phyloP scores from a whole-genome alignment of 164 flowering plant species.

The Stephania cephalantha region DNA sequence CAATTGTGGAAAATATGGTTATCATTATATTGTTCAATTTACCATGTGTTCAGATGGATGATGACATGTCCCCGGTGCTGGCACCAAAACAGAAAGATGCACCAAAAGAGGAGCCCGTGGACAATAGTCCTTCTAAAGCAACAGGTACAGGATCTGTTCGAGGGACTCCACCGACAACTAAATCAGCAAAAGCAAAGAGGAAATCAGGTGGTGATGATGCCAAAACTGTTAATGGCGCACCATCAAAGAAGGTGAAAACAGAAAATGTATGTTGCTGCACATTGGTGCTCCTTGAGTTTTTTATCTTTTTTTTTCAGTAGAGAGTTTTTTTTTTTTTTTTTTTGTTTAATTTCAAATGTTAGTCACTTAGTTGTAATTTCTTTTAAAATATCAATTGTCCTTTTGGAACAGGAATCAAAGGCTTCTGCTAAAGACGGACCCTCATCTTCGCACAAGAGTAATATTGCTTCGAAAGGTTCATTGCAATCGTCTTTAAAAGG shows the following conservation, averaged over 20 bases:
- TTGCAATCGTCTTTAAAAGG: constrained; percentile 31
- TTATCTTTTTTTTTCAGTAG: neutral
- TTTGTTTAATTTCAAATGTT: too few species aligned
- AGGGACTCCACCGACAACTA: constrained; percentile 61
- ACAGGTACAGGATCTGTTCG: constrained; percentile 45
- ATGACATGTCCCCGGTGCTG: constrained; percentile 58
- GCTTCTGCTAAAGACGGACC: constrained; percentile 51
- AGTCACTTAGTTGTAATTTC: too few species aligned
- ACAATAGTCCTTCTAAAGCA: constrained; percentile 61
- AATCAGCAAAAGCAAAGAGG: constrained; percentile 85
- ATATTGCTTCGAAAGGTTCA: constrained; percentile 35
- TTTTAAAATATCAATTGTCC: neutral
- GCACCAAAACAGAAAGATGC: constrained; percentile 77
- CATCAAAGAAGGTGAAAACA: constrained; percentile 69
- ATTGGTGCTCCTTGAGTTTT: neutral
- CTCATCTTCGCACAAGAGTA: constrained; percentile 30
- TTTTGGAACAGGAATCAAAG: constrained; percentile 43
- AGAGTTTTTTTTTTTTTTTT: too few species aligned
- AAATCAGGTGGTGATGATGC: constrained; percentile 66
- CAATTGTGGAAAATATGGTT: neutral
- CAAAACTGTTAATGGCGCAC: constrained; percentile 48
- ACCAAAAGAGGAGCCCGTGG: constrained; percentile 75
- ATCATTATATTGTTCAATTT: constrained; percentile 11
- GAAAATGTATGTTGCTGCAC: constrained; percentile 23
- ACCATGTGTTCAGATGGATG: constrained; percentile 44